phyloP scores from a whole-genome alignment of 768 basidiomycete genomes.

The Phanerodontia chrysosporium region DNA sequence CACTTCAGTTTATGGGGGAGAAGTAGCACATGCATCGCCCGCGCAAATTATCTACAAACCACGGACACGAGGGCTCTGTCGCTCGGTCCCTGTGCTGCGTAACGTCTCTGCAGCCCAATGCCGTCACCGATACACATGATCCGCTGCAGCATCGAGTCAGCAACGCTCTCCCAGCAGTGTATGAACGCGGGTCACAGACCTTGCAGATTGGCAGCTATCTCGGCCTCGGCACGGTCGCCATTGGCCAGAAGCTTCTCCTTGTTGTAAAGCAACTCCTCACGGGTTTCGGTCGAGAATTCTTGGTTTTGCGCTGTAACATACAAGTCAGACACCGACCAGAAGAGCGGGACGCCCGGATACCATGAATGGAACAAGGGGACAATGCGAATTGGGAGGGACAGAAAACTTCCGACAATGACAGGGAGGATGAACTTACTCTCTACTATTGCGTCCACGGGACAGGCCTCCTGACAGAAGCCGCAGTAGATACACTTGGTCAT shows the following conservation, averaged over 20 bases:
- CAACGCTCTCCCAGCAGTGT: conserved; percentile 14
- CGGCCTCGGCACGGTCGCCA: conserved; percentile 94
- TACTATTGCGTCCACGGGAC: conserved; percentile 98
- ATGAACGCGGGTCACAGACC: conserved; percentile 35
- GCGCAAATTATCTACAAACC: conserved; percentile 3
- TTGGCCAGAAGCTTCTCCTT: conserved; percentile 98
- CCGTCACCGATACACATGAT: conserved; percentile 79
- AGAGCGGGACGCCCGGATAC: background rate
- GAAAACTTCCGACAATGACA: conserved; percentile 3
- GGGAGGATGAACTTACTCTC: conserved; percentile 65
- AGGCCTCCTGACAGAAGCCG: conserved; percentile 99
- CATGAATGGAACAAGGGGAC: conserved; percentile 1
- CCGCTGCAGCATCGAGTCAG: conserved; percentile 44
- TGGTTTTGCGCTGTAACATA: conserved; percentile 80
- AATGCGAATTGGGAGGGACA: conserved; percentile 11
- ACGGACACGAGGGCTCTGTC: background rate
- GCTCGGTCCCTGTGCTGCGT: background rate
- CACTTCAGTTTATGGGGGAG: conserved; percentile 3
- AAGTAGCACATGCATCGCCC: conserved; percentile 4
- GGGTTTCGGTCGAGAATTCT: conserved; percentile 95
- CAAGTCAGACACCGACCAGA: conserved; percentile 7
- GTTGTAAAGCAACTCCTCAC: conserved; percentile 98
- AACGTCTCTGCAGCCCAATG: background rate
- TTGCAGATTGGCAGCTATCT: conserved; percentile 92
- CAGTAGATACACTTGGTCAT: conserved; percentile 99